phyloP scores from a whole-genome alignment of 1,284 basidiomycete genomes.

The Tetrapyrgos nigripes region DNA sequence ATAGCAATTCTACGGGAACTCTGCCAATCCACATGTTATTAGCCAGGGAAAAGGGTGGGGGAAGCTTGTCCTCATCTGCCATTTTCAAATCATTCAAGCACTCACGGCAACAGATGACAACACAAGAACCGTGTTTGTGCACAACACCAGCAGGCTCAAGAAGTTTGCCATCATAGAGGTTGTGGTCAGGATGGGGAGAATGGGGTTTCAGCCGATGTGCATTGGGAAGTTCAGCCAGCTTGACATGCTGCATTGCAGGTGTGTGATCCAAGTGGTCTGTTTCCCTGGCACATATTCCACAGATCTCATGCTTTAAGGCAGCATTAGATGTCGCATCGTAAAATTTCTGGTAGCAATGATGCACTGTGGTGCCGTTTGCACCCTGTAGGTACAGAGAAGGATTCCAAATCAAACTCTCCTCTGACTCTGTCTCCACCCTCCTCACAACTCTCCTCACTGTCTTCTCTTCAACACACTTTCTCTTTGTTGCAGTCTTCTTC shows the following conservation, averaged over 20 bases:
- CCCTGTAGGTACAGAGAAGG: constrained; percentile 16
- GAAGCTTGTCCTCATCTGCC: neutral
- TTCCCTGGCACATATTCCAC: neutral
- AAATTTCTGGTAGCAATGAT: constrained; percentile 21
- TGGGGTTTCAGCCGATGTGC: constrained; percentile 1
- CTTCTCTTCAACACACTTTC: neutral
- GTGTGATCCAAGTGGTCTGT: neutral
- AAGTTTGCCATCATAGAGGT: constrained; percentile 4
- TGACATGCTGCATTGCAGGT: neutral
- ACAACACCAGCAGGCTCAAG: neutral
- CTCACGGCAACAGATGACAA: neutral
- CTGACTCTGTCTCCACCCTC: neutral
- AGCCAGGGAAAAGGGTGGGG: constrained; percentile 32
- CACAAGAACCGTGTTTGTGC: neutral
- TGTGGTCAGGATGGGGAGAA: constrained; percentile 1
- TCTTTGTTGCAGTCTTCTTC: constrained; percentile 1
- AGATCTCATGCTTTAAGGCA: constrained; percentile 5
- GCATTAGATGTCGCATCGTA: constrained; percentile 25
- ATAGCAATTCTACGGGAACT: constrained; percentile 28
- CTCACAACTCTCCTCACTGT: too few relatives aligned
- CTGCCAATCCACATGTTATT: constrained; percentile 43
- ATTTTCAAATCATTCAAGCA: neutral
- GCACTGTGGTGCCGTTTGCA: constrained; percentile 3
- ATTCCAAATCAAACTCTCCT: constrained; percentile 1
- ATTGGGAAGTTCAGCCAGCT: constrained; percentile 2